These are phyloP conservation scores for Geranomyces variabilis DNA, from an alignment of 192 early-diverging fungal genomes.

Conservation along the genomic window DNA sequence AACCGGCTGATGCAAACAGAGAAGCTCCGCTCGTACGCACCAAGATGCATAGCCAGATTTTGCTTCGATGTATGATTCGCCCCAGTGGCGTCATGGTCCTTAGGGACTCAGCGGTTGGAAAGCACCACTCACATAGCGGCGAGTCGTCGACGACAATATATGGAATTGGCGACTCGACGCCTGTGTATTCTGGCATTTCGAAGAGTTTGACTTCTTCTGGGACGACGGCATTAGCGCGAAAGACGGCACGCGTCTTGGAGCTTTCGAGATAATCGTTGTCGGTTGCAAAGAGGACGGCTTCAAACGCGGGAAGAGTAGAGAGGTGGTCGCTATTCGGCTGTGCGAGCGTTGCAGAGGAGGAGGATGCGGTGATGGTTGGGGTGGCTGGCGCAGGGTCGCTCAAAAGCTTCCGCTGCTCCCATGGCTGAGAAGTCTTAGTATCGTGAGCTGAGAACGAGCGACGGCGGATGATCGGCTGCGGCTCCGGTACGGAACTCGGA, in stretches of 20 bases:
- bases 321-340: not conserved
- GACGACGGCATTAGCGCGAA: conserved; percentile 54
- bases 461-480: too few species aligned
- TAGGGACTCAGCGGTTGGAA: conserved; percentile 37
- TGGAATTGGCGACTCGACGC: conserved; percentile 38
- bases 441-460: too few species aligned
- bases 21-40: too few species aligned
- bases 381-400: not conserved
- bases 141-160: conserved; percentile 50
- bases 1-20: too few species aligned
- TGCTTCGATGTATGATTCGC: conserved; percentile 38
- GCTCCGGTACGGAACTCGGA: too few species aligned
- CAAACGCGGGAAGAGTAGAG: conserved; percentile 36
- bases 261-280: conserved; percentile 66
- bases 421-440: too few species aligned
- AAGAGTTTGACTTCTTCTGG: conserved; percentile 63
- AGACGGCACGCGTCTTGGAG: conserved; percentile 50
- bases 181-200: conserved; percentile 63
- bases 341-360: conserved; percentile 7
- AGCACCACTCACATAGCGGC: conserved; percentile 50
- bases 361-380: not conserved
- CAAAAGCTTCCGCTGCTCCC: not conserved
- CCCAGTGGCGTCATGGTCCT: conserved; percentile 5
- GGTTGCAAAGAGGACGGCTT: conserved; percentile 62
- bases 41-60: conserved; percentile 41